Percentiles rank a stretch among this genome's conserved stretches.
Conservation (phyloP, 768 basidiomycete species). For the Cyclocybe cylindracea region DNA sequence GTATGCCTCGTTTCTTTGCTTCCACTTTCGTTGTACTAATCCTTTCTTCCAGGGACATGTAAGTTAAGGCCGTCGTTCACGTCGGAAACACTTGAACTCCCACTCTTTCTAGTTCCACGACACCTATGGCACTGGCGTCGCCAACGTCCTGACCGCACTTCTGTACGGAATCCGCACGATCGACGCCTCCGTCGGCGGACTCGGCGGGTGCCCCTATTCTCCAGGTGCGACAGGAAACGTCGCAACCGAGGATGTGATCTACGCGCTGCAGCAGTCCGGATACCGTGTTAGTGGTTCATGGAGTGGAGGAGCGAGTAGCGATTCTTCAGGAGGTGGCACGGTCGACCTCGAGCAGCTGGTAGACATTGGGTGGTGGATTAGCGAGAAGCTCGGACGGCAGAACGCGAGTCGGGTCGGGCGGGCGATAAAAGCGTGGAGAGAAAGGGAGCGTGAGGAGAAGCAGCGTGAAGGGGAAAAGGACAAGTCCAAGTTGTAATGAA, state of each 20-base stretch:
- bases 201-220: constrained; percentile 95
- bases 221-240: constrained; percentile 96
- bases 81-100: background rate
- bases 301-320: no score
- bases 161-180: constrained; percentile 78
- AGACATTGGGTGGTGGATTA: constrained; percentile 85
- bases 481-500: background rate
- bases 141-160: constrained; percentile 74
- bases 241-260: constrained; percentile 89
- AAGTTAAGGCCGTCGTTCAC: constrained; percentile 18
- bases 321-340: constrained; percentile 28
- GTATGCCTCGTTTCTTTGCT: constrained; percentile 33
- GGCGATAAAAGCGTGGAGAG: constrained; percentile 60
- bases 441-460: constrained; percentile 18
- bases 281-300: constrained; percentile 51
- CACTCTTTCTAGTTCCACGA: constrained; percentile 71
- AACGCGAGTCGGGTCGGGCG: constrained; percentile 79
- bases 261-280: constrained; percentile 69
- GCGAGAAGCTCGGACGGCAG: constrained; percentile 58
- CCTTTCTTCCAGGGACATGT: constrained; percentile 51
- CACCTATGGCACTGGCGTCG: constrained; percentile 82
- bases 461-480: constrained; percentile 5
- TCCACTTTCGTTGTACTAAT: background rate
- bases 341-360: constrained; percentile 69
- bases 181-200: constrained; percentile 82